phyloP scores from a whole-genome alignment of 2,329 filamentous ascomycete species.

The Emericellopsis cladophorae region DNA sequence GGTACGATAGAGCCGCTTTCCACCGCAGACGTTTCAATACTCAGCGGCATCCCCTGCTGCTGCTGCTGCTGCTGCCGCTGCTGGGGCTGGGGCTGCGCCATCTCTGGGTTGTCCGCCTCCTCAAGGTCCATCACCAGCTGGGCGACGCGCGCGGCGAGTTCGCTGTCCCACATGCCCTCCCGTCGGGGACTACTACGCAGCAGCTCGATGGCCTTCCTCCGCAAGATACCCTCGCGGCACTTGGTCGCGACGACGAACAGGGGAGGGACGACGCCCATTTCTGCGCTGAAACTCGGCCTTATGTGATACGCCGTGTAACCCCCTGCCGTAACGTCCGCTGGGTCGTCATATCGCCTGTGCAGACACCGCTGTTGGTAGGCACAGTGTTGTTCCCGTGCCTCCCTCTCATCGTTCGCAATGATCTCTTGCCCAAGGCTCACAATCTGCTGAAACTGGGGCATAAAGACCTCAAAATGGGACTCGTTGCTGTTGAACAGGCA shows the following conservation, averaged over 20 bases:
- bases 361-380: conserved; percentile 28
- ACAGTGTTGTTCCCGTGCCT: conserved; percentile 32
- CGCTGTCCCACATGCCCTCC: conserved; percentile 60
- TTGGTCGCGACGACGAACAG: conserved; percentile 56
- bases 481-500: conserved; percentile 50
- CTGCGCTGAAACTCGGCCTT: conserved; percentile 50
- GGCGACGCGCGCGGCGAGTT: conserved; percentile 41
- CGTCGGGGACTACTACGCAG: conserved; percentile 45
- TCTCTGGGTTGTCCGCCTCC: conserved; percentile 23
- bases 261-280: conserved; percentile 51
- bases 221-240: conserved; percentile 43
- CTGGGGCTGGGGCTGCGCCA: neutral
- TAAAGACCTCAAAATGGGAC: conserved; percentile 43
- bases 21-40: no score
- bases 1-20: no score
- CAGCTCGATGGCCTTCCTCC: conserved; percentile 48
- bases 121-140: conserved; percentile 43
- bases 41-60: conserved; percentile 3
- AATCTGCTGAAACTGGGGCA: conserved; percentile 37
- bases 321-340: conserved; percentile 26
- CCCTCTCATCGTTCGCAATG: conserved; percentile 42
- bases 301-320: conserved; percentile 35
- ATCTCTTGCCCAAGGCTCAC: conserved; percentile 46
- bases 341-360: conserved; percentile 14
- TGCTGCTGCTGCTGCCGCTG: conserved; percentile 1